These are phyloP conservation scores for Fraxinus cuspidata DNA, from an alignment of 257 asterid species.

Conservation along the genomic window DNA sequence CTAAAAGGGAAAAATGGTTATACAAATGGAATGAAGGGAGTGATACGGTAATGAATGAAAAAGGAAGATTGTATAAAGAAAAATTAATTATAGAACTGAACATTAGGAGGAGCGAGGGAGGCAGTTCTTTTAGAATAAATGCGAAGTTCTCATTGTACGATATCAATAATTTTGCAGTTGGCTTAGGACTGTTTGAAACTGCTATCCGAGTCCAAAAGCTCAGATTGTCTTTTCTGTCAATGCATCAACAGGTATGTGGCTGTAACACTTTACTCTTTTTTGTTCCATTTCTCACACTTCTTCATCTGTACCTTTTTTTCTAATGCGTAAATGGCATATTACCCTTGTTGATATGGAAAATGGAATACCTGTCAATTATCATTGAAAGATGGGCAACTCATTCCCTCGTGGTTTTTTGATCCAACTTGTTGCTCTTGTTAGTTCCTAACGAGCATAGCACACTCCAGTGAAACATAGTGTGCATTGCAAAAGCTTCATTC, in stretches of 20 bases:
- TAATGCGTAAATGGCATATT: too few relatives aligned
- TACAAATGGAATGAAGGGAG: background rate
- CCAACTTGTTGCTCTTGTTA: background rate
- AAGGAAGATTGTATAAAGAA: background rate
- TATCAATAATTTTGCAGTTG: background rate
- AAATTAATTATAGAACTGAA: background rate
- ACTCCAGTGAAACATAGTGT: background rate
- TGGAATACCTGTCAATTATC: background rate
- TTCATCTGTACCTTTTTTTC: background rate
- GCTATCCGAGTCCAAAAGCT: background rate
- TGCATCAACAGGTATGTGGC: background rate
- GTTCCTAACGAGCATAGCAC: background rate
- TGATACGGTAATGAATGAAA: background rate
- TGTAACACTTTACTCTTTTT: too few relatives aligned
- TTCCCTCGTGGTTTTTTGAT: background rate
- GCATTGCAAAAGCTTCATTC: background rate
- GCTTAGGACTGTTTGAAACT: background rate
- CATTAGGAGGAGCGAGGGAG: background rate
- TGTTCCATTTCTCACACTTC: background rate
- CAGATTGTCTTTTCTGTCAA: background rate
- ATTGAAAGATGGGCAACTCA: background rate
- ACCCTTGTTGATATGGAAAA: background rate
- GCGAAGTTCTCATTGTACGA: too few relatives aligned
- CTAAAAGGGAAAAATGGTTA: background rate
- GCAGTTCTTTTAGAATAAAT: background rate